A percentile compares a stretch with the other conserved stretches of the same genome.
phyloP scores from a whole-genome alignment of 1,284 basidiomycete genomes.

The Tilletia setariae region DNA sequence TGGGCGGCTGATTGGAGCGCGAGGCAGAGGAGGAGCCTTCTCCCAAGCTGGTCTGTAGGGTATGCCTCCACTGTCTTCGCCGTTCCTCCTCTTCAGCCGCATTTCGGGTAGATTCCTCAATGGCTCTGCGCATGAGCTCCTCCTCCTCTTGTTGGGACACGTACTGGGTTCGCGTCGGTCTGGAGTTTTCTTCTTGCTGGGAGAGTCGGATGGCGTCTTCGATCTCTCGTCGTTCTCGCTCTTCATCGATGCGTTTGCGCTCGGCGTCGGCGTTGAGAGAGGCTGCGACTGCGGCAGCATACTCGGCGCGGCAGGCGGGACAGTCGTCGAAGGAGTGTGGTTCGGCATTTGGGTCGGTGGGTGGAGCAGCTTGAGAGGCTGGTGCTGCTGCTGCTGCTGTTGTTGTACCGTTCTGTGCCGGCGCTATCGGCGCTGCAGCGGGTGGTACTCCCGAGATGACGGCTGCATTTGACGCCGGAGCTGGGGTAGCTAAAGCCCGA shows the following conservation, averaged over 20 bases:
- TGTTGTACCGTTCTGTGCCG: background rate
- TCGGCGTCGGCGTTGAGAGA: conserved; percentile 6
- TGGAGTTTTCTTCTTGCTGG: background rate
- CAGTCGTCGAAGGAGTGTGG: conserved; percentile 12
- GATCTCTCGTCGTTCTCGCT: conserved; percentile 1
- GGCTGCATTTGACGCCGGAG: too few relatives aligned
- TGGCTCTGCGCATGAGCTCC: background rate
- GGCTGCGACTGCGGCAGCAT: background rate
- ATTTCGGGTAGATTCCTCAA: conserved; percentile 7
- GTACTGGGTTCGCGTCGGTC: background rate
- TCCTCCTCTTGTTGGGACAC: background rate
- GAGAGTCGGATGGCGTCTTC: conserved; percentile 9
- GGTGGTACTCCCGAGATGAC: too few relatives aligned
- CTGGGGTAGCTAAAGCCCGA: too few relatives aligned
- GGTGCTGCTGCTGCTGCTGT: background rate
- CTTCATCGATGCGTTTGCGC: background rate
- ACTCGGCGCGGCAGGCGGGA: conserved; percentile 7
- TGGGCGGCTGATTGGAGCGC: background rate
- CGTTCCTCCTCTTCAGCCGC: conserved; percentile 11
- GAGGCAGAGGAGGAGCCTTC: background rate
- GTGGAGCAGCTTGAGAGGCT: too few relatives aligned
- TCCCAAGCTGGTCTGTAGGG: background rate
- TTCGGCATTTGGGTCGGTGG: background rate
- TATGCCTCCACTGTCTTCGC: background rate
- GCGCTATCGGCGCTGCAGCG: background rate